Evolutionary conservation across 1,139 yeast genomes (phyloP).

Genomic region (Protomyces macrosporus): DNA sequence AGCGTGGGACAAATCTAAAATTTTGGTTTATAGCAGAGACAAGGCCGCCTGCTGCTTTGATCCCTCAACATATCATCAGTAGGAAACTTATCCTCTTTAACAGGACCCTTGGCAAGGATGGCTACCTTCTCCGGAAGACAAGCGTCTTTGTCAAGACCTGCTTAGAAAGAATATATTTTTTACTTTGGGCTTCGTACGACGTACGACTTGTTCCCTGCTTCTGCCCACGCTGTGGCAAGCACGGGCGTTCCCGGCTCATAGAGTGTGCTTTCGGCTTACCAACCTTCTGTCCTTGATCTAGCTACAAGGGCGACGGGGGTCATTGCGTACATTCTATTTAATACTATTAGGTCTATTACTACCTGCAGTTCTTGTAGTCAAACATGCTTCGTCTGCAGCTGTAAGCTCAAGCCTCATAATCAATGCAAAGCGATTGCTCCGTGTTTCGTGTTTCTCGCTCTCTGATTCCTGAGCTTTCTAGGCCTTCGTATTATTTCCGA

Average conservation of each 20-base stretch:
- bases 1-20: not conserved
- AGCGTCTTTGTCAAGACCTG: not conserved
- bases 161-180: not conserved
- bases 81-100: not conserved
- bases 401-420: no score
- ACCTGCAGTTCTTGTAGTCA: no score
- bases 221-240: not conserved
- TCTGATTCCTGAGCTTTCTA: no score
- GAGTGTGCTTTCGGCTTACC: not conserved
- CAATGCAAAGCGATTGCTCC: no score
- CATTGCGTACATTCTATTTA: not conserved
- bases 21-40: not conserved
- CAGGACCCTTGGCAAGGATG: not conserved
- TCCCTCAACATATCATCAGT: not conserved
- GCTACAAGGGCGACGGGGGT: slow-evolving; percentile 3
- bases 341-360: no score
- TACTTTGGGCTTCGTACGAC: slow-evolving; percentile 1
- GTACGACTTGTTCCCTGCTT: not conserved
- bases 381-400: no score
- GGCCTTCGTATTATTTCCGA: no score
- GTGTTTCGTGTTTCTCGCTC: no score
- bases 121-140: not conserved
- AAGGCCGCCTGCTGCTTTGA: not conserved
- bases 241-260: not conserved
- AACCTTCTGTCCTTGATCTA: slow-evolving; percentile 1